phyloP scores from a whole-genome alignment of 768 basidiomycete genomes.

The Trametes cinnabarina region DNA sequence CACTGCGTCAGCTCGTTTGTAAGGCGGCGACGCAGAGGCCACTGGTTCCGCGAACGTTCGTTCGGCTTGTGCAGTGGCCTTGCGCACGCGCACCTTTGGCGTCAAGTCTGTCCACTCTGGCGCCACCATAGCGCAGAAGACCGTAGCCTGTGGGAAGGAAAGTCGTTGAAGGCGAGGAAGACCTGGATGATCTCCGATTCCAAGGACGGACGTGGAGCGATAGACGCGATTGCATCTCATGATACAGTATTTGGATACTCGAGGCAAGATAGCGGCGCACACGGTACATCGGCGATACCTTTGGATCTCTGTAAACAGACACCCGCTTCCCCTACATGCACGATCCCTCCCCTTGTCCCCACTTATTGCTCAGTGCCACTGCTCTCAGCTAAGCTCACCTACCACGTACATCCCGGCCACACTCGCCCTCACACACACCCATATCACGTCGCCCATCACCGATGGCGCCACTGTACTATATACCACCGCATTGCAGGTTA shows the following conservation, averaged over 20 bases:
- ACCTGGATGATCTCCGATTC: background rate
- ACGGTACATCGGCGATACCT: too few relatives aligned
- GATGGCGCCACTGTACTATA: background rate
- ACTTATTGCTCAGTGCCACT: background rate
- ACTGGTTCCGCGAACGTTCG: conserved; percentile 2
- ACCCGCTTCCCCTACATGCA: too few relatives aligned
- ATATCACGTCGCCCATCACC: background rate
- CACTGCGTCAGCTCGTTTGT: background rate
- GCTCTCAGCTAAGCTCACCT: background rate
- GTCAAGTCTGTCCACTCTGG: too few relatives aligned
- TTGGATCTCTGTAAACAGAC: too few relatives aligned
- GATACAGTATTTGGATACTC: background rate
- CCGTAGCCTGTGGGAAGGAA: background rate
- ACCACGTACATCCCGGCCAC: too few relatives aligned
- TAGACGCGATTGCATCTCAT: background rate
- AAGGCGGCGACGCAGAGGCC: background rate
- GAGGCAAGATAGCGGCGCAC: background rate
- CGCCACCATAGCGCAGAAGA: background rate
- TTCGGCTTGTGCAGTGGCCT: conserved; percentile 1
- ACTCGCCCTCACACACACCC: background rate
- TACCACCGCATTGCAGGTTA: conserved; percentile 1
- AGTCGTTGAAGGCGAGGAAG: background rate
- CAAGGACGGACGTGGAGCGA: conserved; percentile 5
- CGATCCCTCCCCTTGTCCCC: too few relatives aligned
- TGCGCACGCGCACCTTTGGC: background rate